Base-by-base conservation (phyloP, 345 rosid genomes). In the Hibiscus trionum region DNA sequence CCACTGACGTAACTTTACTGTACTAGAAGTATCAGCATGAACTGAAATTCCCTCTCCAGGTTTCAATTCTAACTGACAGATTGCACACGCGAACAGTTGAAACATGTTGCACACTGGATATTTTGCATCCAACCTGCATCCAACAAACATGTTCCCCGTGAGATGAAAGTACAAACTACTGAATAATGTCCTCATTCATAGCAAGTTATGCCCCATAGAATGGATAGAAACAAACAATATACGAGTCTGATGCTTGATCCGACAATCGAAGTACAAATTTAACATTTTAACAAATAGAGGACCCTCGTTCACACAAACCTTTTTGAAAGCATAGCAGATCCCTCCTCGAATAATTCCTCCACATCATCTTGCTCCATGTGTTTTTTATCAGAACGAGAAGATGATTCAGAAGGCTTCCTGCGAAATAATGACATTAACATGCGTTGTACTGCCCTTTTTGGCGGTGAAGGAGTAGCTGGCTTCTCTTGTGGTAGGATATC, bases 21-120 rank as follows among this genome's bases (percentile, higher is more conserved):
- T 72, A 77, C 82, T 79, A 73, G 94, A 73, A n/a, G 93, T 66
- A 5, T 87, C 96, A 47, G 88, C 88, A 56, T 96, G 98, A 82
- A 96, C 83, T 59, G 99, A 93, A 59, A 90, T 78, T 63, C 98
- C 99, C 83, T 93, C 93, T 61, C 93, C 98, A 39, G 99, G 98
- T 84, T 87, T 93, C 70, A 93, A 83, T 82, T 96, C 99, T 82
- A 91, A 83, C 87, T 96, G 99, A 82, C 99, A 96, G 55, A 96
- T 90, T n/a, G 99, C 99, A 77, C 99, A 93, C 84, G 76, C 86
- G 76, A 96, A 96, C 90, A 96, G 70, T 91, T 84, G 86, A 75
- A 93, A 96, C 97, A 96, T 88, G 86, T 93, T 96, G 95, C 97
- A 91, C 15, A 93, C 82, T 3, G 99, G 98, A 75, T 93, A 96